phyloP scores from a whole-genome alignment of 768 basidiomycete species.

The Auricularia cornea region DNA sequence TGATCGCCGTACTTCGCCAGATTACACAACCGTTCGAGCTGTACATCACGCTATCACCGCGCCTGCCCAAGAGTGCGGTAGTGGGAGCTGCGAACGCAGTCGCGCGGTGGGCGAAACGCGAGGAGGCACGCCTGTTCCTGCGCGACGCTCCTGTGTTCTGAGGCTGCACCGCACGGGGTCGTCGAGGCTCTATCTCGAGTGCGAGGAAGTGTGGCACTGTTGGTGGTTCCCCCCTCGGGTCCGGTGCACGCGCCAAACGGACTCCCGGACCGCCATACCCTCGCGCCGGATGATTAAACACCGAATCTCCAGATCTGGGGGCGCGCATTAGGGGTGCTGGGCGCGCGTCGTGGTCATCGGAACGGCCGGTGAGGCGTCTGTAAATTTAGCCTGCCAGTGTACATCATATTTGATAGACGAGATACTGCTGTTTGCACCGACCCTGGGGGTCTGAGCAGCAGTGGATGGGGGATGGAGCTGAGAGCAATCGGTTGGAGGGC shows the following conservation, averaged over 20 bases:
- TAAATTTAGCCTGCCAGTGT: no score
- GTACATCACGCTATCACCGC: constrained; percentile 74
- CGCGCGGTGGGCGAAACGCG: constrained; percentile 83
- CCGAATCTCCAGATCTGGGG: not conserved
- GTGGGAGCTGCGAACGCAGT: constrained; percentile 86
- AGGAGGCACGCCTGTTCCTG: constrained; percentile 75
- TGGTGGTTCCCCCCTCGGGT: not conserved
- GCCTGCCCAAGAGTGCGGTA: constrained; percentile 78
- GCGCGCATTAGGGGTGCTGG: not conserved
- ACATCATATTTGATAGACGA: no score
- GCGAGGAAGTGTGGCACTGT: no score
- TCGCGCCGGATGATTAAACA: no score
- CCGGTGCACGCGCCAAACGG: not conserved
- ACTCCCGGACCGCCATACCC: no score
- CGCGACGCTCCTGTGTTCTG: constrained; percentile 85
- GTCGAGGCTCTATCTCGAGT: no score
- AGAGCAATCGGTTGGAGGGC: no score
- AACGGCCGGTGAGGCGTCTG: no score
- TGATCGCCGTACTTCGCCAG: constrained; percentile 31
- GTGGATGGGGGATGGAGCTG: no score
- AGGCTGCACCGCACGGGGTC: not conserved
- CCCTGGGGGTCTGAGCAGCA: no score
- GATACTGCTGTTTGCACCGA: no score
- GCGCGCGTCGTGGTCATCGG: no score
- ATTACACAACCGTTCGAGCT: constrained; percentile 91